Conservation (phyloP, 2,329 filamentous ascomycete species). For the Rutstroemia sp. region DNA sequence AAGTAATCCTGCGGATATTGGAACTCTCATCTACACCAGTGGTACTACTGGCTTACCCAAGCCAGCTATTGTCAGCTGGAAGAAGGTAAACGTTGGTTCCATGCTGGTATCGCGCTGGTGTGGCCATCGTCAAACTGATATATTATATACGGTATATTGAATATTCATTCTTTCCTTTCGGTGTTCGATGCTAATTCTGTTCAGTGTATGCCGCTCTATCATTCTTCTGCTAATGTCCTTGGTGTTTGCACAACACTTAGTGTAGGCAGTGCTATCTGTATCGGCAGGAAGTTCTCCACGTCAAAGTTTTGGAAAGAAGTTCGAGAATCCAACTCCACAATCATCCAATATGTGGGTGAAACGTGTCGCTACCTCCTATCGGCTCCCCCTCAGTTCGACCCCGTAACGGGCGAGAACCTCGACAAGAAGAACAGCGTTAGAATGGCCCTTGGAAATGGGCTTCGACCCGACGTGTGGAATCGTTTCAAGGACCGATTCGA, state of each 20-base stretch:
- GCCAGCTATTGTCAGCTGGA: slow-evolving; percentile 68
- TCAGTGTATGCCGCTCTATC: slow-evolving; percentile 82
- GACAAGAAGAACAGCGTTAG: slow-evolving; percentile 69
- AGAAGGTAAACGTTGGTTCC: slow-evolving; percentile 49
- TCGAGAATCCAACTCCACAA: slow-evolving; percentile 60
- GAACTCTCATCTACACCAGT: slow-evolving; percentile 74
- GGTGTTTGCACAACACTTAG: slow-evolving; percentile 56
- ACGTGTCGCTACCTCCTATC: slow-evolving; percentile 76
- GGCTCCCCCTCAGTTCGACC: slow-evolving; percentile 52
- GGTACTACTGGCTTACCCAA: slow-evolving; percentile 83
- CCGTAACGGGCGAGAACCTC: slow-evolving; percentile 55
- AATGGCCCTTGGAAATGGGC: slow-evolving; percentile 74
- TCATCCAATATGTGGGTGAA: slow-evolving; percentile 84
- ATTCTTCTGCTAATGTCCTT: slow-evolving; percentile 68
- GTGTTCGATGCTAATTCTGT: slow-evolving; percentile 14
- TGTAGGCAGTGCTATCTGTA: slow-evolving; percentile 56
- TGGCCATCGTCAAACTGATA: slow-evolving; percentile 51
- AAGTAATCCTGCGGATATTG: slow-evolving; percentile 49
- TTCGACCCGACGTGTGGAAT: slow-evolving; percentile 81
- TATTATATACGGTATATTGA: slow-evolving; percentile 62
- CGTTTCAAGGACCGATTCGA: slow-evolving; percentile 75
- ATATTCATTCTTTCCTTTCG: not conserved
- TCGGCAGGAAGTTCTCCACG: slow-evolving; percentile 74
- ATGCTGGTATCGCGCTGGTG: slow-evolving; percentile 49
- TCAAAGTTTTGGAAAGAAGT: slow-evolving; percentile 71